A percentile compares a stretch with the other conserved stretches of the same genome.
These are phyloP conservation scores for Ophiocordyceps robertsii DNA, from an alignment of 2,329 filamentous ascomycete genomes.

Conservation along the genomic window DNA sequence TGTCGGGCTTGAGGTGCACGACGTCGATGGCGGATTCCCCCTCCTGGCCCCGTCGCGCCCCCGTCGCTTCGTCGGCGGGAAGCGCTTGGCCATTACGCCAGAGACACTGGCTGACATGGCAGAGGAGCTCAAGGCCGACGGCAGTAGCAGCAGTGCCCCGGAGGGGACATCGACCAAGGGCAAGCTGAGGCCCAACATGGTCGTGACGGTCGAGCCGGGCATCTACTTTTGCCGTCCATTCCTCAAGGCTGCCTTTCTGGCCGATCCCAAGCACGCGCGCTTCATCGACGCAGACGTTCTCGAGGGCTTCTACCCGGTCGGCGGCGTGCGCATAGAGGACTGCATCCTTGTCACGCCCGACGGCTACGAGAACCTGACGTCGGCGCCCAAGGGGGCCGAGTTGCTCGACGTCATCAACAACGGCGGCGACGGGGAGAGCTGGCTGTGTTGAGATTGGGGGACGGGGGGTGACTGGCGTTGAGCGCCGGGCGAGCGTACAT, in stretches of 20 bases:
- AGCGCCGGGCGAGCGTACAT: too few species aligned
- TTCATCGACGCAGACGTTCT: slow-evolving; percentile 55
- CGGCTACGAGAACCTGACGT: slow-evolving; percentile 74
- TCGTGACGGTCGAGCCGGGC: slow-evolving; percentile 71
- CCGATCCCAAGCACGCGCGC: slow-evolving; percentile 40
- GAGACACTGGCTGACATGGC: slow-evolving; percentile 18
- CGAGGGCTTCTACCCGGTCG: slow-evolving; percentile 60
- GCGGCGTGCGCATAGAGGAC: slow-evolving; percentile 88
- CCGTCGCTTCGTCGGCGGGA: slow-evolving; percentile 19
- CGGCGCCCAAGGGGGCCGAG: slow-evolving; percentile 63
- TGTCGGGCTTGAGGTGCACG: slow-evolving; percentile 52
- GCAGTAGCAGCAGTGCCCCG: not conserved
- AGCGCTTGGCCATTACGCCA: slow-evolving; percentile 27
- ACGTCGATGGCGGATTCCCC: slow-evolving; percentile 29
- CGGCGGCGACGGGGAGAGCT: too few species aligned
- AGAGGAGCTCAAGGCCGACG: slow-evolving; percentile 4
- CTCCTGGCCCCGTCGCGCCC: slow-evolving; percentile 20
- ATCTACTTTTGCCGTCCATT: slow-evolving; percentile 66
- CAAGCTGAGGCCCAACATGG: slow-evolving; percentile 43
- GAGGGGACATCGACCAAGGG: slow-evolving; percentile 15
- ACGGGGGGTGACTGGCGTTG: too few species aligned
- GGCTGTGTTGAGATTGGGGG: too few species aligned
- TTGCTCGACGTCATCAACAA: slow-evolving; percentile 47
- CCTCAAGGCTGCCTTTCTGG: slow-evolving; percentile 55
- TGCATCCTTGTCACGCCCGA: slow-evolving; percentile 67